A percentile compares a stretch with the other conserved stretches of the same genome.
phyloP scores from a whole-genome alignment of 129 eudicot genomes.

The Flaveria ramosissima region DNA sequence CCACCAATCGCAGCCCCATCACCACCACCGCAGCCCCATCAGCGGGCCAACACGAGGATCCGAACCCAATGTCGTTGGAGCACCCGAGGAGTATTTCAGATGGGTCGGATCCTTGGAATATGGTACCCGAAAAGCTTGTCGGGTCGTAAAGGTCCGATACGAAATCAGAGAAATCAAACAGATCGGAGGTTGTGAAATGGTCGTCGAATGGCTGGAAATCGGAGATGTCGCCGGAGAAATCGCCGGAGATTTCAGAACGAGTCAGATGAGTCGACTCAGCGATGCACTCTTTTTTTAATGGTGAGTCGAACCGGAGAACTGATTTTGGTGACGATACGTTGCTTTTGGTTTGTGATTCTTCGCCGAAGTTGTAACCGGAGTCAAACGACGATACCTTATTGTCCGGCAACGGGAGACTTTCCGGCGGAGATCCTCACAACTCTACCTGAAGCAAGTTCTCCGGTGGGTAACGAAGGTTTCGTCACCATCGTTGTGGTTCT shows the following conservation, averaged over 20 bases:
- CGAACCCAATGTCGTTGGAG: conserved; percentile 38
- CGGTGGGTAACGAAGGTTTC: too few species aligned
- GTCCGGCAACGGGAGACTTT: not conserved
- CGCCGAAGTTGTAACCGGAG: conserved; percentile 60
- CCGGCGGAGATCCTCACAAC: too few species aligned
- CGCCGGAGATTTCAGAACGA: too few species aligned
- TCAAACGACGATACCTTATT: conserved; percentile 27
- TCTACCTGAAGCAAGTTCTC: too few species aligned
- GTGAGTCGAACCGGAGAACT: conserved; percentile 51
- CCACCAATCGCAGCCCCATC: too few species aligned
- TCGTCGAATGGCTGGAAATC: conserved; percentile 43
- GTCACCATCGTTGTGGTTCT: too few species aligned
- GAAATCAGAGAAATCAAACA: conserved; percentile 47
- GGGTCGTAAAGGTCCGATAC: conserved; percentile 57
- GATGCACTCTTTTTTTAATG: conserved; percentile 32
- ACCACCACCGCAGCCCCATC: too few species aligned
- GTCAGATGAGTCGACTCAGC: conserved; percentile 50
- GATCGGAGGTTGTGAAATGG: conserved; percentile 36
- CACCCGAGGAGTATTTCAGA: conserved; percentile 24
- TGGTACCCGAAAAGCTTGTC: conserved; percentile 28
- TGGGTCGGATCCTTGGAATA: conserved; percentile 34
- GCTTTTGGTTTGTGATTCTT: conserved; percentile 43
- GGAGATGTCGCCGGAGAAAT: conserved; percentile 20
- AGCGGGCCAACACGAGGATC: conserved; percentile 40
- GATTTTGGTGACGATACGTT: conserved; percentile 58